phyloP scores from a whole-genome alignment of 225 moss, liverwort and hornwort genomes.

The Sphagnum contortum region DNA sequence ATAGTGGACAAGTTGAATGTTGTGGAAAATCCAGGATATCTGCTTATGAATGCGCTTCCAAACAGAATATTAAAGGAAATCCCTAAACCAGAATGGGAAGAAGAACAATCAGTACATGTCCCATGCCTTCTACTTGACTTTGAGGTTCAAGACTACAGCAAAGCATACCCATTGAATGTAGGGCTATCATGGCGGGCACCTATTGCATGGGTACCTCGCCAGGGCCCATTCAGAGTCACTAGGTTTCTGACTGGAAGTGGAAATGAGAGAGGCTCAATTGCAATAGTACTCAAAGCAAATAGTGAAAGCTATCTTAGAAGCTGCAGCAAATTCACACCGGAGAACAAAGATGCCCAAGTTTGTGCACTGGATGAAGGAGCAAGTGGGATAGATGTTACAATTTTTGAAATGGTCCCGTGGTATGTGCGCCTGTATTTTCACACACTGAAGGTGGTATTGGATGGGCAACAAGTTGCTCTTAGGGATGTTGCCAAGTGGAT shows the following conservation, averaged over 20 bases:
- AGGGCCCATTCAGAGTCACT: slow-evolving; percentile 76
- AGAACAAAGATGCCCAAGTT: slow-evolving; percentile 2
- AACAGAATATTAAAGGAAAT: slow-evolving; percentile 14
- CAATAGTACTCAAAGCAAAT: slow-evolving; percentile 53
- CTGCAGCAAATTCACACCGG: neutral
- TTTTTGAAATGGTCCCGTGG: slow-evolving; percentile 92
- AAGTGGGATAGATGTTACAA: slow-evolving; percentile 25
- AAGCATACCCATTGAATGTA: slow-evolving; percentile 37
- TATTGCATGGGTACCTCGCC: slow-evolving; percentile 45
- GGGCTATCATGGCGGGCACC: slow-evolving; percentile 57
- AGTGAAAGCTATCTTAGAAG: slow-evolving; percentile 5
- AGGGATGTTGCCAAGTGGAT: slow-evolving; percentile 29
- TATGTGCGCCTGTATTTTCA: slow-evolving; percentile 79
- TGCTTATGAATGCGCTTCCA: slow-evolving; percentile 25
- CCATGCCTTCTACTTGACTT: slow-evolving; percentile 44
- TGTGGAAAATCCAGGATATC: slow-evolving; percentile 7
- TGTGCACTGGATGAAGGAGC: slow-evolving; percentile 6
- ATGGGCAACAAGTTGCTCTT: slow-evolving; percentile 33
- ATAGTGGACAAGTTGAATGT: slow-evolving; percentile 12
- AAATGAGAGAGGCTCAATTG: slow-evolving; percentile 71
- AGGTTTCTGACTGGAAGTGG: slow-evolving; percentile 86
- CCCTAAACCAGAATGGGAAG: slow-evolving; percentile 3
- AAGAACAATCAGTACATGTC: neutral
- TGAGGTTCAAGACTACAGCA: slow-evolving; percentile 30
- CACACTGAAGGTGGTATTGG: slow-evolving; percentile 60